Percentiles rank a stretch among this genome's conserved stretches.
Conservation (phyloP, 2,329 filamentous ascomycete species). For the Fusarium sp. region DNA sequence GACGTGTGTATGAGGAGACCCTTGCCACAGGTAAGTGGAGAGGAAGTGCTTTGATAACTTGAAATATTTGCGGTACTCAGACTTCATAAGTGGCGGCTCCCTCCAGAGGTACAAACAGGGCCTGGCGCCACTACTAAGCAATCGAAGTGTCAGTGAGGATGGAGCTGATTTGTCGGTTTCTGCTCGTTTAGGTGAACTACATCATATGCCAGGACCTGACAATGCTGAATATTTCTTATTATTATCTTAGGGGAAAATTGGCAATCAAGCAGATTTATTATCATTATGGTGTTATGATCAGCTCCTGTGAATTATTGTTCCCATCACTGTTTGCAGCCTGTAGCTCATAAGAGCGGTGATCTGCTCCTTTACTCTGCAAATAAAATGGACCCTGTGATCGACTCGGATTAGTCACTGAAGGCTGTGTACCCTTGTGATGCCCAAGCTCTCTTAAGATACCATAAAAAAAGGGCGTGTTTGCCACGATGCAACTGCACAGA, state of each 20-base stretch:
- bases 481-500: neutral
- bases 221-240: fast-evolving
- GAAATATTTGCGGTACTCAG: neutral
- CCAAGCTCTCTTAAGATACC: neutral
- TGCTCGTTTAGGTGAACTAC: neutral
- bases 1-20: fast-evolving
- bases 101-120: neutral
- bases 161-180: neutral
- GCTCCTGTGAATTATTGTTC: neutral
- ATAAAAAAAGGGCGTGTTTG: conserved; percentile 2
- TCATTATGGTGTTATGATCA: neutral
- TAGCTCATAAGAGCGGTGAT: neutral
- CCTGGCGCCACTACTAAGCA: fast-evolving
- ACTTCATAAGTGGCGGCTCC: neutral
- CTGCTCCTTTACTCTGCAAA: neutral
- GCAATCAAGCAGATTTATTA: neutral
- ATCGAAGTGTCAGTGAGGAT: fast-evolving
- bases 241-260: neutral
- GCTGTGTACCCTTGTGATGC: neutral
- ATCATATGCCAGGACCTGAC: fast-evolving
- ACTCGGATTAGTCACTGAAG: neutral
- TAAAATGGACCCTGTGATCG: neutral
- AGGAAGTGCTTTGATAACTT: neutral
- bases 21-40: neutral
- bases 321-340: neutral